phyloP scores from a whole-genome alignment of 495 filamentous ascomycete genomes.

The Xylaria sp. region DNA sequence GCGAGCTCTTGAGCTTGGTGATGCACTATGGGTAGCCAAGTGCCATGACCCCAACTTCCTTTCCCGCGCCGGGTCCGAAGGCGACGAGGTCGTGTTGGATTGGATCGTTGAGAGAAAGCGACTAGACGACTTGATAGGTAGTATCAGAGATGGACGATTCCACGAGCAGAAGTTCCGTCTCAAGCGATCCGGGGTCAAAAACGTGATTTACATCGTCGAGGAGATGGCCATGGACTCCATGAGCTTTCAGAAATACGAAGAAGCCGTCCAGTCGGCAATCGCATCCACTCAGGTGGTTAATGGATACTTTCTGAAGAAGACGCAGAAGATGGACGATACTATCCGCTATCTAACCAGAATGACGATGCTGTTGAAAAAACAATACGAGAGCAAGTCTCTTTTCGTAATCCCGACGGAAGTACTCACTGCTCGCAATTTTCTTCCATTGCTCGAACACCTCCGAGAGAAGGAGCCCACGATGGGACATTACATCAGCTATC shows the following conservation, averaged over 20 bases:
- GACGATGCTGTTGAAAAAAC: conserved; percentile 70
- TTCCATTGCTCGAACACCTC: conserved; percentile 68
- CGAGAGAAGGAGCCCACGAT: conserved; percentile 50
- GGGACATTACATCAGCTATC: conserved; percentile 72
- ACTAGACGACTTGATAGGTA: conserved; percentile 78
- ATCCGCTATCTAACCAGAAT: conserved; percentile 80
- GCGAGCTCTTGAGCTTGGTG: conserved; percentile 73
- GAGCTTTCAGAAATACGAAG: conserved; percentile 61
- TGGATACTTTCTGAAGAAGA: conserved; percentile 82
- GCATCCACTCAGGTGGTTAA: conserved; percentile 83
- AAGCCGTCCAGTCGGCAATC: conserved; percentile 75
- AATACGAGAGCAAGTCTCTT: conserved; percentile 64
- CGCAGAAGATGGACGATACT: conserved; percentile 77
- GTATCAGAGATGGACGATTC: conserved; percentile 84
- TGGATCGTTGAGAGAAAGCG: conserved; percentile 86
- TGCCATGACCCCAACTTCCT: conserved; percentile 65
- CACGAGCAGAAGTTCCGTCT: conserved; percentile 88
- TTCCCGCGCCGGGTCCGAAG: conserved; percentile 63
- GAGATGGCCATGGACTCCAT: conserved; percentile 64
- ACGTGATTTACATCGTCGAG: conserved; percentile 84
- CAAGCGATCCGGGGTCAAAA: conserved; percentile 70
- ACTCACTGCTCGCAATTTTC: conserved; percentile 73
- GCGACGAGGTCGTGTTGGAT: conserved; percentile 81
- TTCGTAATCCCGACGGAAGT: conserved; percentile 69
- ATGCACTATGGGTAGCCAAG: conserved; percentile 83